Percentiles rank a stretch among this genome's conserved stretches.
These are phyloP conservation scores for Pseudonectria foliicola DNA, from an alignment of 2,329 filamentous ascomycete species.

Conservation along the genomic window DNA sequence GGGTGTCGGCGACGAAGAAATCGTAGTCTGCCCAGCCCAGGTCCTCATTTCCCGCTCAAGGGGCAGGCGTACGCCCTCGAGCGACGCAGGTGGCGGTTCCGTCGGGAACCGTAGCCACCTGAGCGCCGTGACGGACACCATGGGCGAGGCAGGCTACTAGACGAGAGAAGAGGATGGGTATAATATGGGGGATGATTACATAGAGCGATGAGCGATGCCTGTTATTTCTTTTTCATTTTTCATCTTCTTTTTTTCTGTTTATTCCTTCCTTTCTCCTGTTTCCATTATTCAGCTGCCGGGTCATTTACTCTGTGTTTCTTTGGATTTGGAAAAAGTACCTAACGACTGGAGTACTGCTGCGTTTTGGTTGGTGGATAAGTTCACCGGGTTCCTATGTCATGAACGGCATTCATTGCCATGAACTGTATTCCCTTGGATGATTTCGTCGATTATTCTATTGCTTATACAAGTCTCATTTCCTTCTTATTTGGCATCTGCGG, in stretches of 20 bases:
- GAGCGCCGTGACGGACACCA: slow-evolving; percentile 30
- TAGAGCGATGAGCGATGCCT: slow-evolving; percentile 10
- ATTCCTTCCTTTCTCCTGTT: slow-evolving; percentile 7
- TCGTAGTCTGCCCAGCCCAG: slow-evolving; percentile 91
- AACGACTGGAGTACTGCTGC: no score
- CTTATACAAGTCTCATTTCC: no score
- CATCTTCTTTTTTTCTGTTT: slow-evolving; percentile 3
- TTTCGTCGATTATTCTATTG: no score
- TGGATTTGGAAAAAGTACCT: no score
- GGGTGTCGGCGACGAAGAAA: slow-evolving; percentile 84
- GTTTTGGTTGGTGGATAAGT: no score
- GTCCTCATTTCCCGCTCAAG: slow-evolving; percentile 65
- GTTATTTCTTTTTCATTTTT: slow-evolving; percentile 8
- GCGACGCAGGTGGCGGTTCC: slow-evolving; percentile 44
- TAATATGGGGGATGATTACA: slow-evolving; percentile 7
- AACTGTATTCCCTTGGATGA: no score
- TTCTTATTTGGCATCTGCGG: no score
- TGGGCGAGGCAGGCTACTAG: slow-evolving; percentile 28
- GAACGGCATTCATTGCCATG: no score
- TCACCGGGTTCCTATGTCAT: no score
- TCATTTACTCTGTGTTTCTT: no score
- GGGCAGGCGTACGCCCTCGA: slow-evolving; percentile 37
- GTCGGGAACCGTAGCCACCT: slow-evolving; percentile 31
- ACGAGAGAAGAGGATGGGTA: slow-evolving; percentile 27
- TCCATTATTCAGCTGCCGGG: slow-evolving; percentile 1